phyloP scores from a whole-genome alignment of 176 grass and related monocot genomes.

The Guadua angustifolia region DNA sequence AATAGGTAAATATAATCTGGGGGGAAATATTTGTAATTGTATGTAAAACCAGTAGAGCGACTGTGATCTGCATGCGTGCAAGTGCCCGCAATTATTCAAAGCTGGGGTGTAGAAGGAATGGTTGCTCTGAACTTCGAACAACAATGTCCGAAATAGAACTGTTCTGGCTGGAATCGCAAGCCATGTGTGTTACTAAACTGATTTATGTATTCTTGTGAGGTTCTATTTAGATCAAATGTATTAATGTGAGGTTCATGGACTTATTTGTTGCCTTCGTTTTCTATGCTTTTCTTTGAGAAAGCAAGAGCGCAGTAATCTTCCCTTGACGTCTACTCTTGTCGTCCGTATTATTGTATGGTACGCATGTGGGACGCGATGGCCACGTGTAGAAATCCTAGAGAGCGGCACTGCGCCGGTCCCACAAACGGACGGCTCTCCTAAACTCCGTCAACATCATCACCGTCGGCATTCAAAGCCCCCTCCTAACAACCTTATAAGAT shows the following conservation, averaged over 20 bases:
- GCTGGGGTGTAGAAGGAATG: neutral
- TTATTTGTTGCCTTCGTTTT: conserved; percentile 1
- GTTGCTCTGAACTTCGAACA: neutral
- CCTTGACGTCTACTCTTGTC: conserved; percentile 22
- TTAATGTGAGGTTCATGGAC: neutral
- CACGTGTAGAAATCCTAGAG: neutral
- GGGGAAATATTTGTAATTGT: neutral
- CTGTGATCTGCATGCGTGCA: neutral
- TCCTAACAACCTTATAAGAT: neutral
- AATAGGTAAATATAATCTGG: neutral
- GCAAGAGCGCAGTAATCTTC: neutral
- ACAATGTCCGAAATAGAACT: neutral
- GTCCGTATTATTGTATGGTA: no score
- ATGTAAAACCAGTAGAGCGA: conserved; percentile 1
- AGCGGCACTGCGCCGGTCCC: neutral
- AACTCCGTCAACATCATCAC: neutral
- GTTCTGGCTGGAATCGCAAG: neutral
- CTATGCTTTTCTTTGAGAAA: neutral
- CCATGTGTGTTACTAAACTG: neutral
- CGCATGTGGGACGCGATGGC: neutral
- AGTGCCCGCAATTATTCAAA: neutral
- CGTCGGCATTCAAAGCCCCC: neutral
- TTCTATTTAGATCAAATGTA: neutral
- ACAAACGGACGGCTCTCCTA: neutral
- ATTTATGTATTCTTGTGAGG: neutral